Base-by-base conservation (phyloP, 2,329 filamentous ascomycete species). In the Cordyceps fumosorosea region DNA sequence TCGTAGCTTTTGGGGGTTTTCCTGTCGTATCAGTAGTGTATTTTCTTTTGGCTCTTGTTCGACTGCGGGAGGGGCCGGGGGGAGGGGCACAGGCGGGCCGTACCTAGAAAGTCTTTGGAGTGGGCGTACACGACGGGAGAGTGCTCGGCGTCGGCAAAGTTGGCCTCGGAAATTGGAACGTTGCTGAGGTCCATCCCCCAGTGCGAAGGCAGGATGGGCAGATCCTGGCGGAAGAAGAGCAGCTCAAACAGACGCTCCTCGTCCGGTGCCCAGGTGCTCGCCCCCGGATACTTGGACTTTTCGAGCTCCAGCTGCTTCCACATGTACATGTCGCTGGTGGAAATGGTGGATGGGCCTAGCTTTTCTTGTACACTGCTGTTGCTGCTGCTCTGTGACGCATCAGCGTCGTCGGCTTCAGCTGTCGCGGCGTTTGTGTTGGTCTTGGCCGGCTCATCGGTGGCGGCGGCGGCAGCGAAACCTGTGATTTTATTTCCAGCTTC, bases 211-310 rank as follows among this genome's bases (percentile, higher is more conserved):
- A 79, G 65, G 34, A 79, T 71, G 2, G 77, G 73, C 3, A 75
- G 69, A 62, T 77, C 73, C 63, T 77, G 73, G n/a, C 77, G 68
- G 65, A 75, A 69, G 63, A 73, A 79, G 2, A 79, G 65, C 44
- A 76, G 72, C 66, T 77, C 74, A 60, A 78, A 79, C 37, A 79
- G 71, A 2, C 66, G 69, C 34, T 77, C 75, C 65, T 84, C 83
- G n/a, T 78, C 78, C 11, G 75, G 71, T 32, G 83, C 75, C 81
- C 83, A 85, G 60, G 76, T 72, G 52, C 76, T 76, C 47, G 80
- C 75, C 26, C 75, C 75, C 0, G 76, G 75, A 58, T 76, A 79
- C 1, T 71, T 67, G 32, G 66, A 61, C 69, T 77, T 80, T 66
- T 81, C 77, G 48, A 70, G 67, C 65, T 79, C 75, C 69, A 83